These are phyloP conservation scores for Populus hybrid DNA, from an alignment of 441 rosid genomes.

Conservation along the genomic window DNA sequence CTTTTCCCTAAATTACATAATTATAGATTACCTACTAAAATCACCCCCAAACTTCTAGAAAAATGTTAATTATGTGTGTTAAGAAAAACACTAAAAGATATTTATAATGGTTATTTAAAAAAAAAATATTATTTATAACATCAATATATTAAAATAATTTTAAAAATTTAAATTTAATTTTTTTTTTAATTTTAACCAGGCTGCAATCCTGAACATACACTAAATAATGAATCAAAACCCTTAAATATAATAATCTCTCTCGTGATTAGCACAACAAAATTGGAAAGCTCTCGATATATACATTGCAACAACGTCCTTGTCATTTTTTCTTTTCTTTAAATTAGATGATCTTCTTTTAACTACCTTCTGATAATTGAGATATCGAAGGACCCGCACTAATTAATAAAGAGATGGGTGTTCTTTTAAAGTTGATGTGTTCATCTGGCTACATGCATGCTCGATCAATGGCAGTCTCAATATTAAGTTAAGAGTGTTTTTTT, in stretches of 20 bases:
- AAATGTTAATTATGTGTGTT: neutral
- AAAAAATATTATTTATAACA: too few relatives aligned
- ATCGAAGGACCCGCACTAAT: neutral
- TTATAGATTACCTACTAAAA: neutral
- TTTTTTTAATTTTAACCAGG: too few relatives aligned
- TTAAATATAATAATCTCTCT: neutral
- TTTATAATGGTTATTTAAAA: too few relatives aligned
- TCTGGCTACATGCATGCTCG: too few relatives aligned
- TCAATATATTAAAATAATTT: too few relatives aligned
- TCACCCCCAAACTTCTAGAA: neutral
- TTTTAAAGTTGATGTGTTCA: too few relatives aligned
- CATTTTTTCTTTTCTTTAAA: neutral
- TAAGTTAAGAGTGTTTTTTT: too few relatives aligned
- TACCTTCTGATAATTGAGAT: conserved; percentile 1
- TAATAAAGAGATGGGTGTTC: too few relatives aligned
- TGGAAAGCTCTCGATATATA: neutral
- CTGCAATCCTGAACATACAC: too few relatives aligned
- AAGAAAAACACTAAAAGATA: neutral
- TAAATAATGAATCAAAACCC: neutral
- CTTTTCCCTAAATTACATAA: neutral
- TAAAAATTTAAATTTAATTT: too few relatives aligned
- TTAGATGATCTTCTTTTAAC: conserved; percentile 8
- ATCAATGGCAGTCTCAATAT: too few relatives aligned
- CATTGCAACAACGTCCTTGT: neutral
- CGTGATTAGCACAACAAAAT: neutral